Evolutionary conservation across 1,284 basidiomycete species (phyloP), one percentile per base, ranked within the genome.

Genomic region (Cryptococcus maquisensis): DNA sequence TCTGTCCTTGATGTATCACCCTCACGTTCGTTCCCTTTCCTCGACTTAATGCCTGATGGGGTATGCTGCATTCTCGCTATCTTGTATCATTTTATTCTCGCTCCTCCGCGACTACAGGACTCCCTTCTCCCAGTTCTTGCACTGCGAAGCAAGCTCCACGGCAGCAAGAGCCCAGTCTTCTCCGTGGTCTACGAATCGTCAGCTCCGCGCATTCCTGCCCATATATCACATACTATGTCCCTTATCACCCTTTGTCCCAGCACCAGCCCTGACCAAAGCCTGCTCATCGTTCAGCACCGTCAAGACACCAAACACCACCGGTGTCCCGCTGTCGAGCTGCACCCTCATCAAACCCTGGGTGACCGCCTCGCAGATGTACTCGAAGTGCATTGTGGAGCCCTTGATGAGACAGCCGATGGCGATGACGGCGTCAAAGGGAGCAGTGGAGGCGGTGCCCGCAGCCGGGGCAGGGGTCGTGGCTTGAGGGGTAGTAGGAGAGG

Each of bases 331-430:
- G 75, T 98, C 94, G 64, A 98, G 80, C 72, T 94, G 91, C 24
- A 97, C 83, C 61, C 84, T 84, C 95, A 98, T 98, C 64, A 98
- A 81, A 38, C 87, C 93, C 67, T 95, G 87, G 43, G 90, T 86
- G 56, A 96, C 90, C 54, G 86, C 83, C 65, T 98, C 93, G 72
- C 85, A 90, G 75, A 98, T 99, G 81, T 99, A 99, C 77, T 97
- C 93, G 73, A 96, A 97, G 79, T 97, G 93, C 90, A 95, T 95
- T 15, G 93, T 96, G 3, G 84, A 82, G 54, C 93, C 95, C 77
- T 98, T 98, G 82, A 98, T 97, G 71, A 98, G 85, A 44, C 94
- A 91, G 10, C 95, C 95, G 67, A 98, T 92, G 39, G 93, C 90
- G 70, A 98, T 95, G 61, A 97, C 86, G 12, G 93, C 96, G 76